Percentiles rank a stretch among this genome's conserved stretches.
Conservation (phyloP, 768 basidiomycete species). For the Phanerodontia chrysosporium region DNA sequence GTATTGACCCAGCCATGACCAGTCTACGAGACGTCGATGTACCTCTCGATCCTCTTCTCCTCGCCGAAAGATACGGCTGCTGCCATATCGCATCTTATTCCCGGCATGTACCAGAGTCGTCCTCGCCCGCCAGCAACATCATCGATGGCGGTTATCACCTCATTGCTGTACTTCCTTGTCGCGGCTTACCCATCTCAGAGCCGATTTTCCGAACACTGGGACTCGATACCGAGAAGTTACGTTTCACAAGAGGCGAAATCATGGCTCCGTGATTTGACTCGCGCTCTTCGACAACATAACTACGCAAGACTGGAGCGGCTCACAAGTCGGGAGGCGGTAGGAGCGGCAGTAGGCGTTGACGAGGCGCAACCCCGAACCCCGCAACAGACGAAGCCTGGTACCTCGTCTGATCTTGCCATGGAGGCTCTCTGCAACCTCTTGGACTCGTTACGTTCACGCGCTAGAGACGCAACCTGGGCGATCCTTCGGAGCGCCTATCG, state of each 20-base stretch:
- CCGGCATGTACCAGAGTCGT: conserved; percentile 37
- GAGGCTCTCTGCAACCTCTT: conserved; percentile 43
- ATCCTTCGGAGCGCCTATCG: conserved; percentile 61
- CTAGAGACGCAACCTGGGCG: conserved; percentile 52
- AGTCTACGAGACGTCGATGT: conserved; percentile 76
- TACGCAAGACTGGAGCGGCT: conserved; percentile 49
- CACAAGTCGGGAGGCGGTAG: conserved; percentile 25
- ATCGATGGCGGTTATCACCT: conserved; percentile 37
- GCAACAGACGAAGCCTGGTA: neutral
- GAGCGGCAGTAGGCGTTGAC: neutral
- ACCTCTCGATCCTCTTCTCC: conserved; percentile 58
- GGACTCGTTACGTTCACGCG: conserved; percentile 44
- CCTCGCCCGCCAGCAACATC: conserved; percentile 21
- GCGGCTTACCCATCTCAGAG: conserved; percentile 62
- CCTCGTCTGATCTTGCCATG: conserved; percentile 25
- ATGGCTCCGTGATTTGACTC: conserved; percentile 55
- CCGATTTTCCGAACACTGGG: conserved; percentile 44
- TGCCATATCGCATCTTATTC: conserved; percentile 56
- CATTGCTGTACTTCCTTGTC: conserved; percentile 56
- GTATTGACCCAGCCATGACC: conserved; percentile 3
- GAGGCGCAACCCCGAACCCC: neutral
- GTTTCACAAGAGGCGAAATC: conserved; percentile 29
- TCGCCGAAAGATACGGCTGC: conserved; percentile 58
- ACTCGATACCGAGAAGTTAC: conserved; percentile 39
- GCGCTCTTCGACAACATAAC: conserved; percentile 48